These are phyloP conservation scores for Carex kokanica DNA, from an alignment of 176 grass and related monocot species.

Conservation along the genomic window DNA sequence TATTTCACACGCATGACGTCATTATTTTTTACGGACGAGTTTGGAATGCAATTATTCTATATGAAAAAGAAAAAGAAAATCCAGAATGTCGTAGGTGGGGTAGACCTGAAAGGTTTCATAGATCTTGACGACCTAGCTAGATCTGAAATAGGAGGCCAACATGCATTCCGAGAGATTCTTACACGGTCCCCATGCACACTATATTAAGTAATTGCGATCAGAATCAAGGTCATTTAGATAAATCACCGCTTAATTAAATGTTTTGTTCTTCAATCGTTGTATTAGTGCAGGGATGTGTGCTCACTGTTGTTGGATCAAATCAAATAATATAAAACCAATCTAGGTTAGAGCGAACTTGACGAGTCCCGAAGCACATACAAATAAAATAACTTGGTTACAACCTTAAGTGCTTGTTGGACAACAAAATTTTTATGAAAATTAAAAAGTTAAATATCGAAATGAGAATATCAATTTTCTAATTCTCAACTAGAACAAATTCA, in stretches of 20 bases:
- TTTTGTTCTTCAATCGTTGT: neutral
- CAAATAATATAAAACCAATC: neutral
- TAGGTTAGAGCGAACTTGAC: neutral
- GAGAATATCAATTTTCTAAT: no score
- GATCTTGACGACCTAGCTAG: conserved; percentile 23
- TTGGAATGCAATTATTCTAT: neutral
- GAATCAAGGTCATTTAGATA: neutral
- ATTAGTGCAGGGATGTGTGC: neutral
- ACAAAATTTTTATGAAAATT: no score
- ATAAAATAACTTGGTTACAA: no score
- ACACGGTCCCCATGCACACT: neutral
- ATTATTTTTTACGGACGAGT: neutral
- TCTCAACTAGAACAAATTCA: no score
- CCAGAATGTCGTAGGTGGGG: neutral
- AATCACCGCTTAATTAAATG: neutral
- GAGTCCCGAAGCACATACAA: no score
- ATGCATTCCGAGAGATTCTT: conserved; percentile 24
- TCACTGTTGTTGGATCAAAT: neutral
- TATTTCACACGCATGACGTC: neutral
- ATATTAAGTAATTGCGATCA: neutral
- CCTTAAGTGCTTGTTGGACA: no score
- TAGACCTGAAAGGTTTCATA: neutral
- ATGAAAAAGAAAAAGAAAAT: neutral
- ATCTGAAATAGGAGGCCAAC: neutral
- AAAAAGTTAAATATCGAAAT: no score